Conservation (phyloP, 805 yeast genomes). For the Starmerella sirachaensis region DNA sequence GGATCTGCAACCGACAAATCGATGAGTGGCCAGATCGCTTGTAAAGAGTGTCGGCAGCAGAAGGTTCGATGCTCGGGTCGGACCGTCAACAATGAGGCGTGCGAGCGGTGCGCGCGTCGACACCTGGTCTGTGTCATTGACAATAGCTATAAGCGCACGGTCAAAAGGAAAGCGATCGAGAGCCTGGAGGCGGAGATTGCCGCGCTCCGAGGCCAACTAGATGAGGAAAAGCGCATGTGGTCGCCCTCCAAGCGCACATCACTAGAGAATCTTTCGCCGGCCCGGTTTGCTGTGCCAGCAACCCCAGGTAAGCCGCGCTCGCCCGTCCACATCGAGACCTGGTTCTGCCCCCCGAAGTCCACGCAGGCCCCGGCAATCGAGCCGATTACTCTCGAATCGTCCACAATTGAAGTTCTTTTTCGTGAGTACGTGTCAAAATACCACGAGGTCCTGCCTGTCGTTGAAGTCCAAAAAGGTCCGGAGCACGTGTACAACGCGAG, state of each 20-base stretch:
- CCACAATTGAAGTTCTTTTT: slow-evolving; percentile 50
- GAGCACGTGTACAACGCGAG: slow-evolving; percentile 67
- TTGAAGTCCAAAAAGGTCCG: slow-evolving; percentile 70
- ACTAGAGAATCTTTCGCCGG: slow-evolving; percentile 8
- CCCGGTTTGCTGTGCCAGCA: slow-evolving; percentile 7
- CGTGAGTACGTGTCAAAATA: slow-evolving; percentile 62
- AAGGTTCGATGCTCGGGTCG: slow-evolving; percentile 34
- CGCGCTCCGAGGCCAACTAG: slow-evolving; percentile 41
- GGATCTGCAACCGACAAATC: not conserved
- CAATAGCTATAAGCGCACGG: slow-evolving; percentile 76
- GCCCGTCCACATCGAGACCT: slow-evolving; percentile 12
- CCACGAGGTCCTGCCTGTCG: slow-evolving; percentile 79
- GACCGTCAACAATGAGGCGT: slow-evolving; percentile 57
- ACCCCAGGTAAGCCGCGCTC: slow-evolving; percentile 1
- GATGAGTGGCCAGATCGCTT: slow-evolving; percentile 38
- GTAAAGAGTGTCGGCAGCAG: slow-evolving; percentile 94
- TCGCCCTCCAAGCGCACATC: slow-evolving; percentile 3
- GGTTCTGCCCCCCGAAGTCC: slow-evolving; percentile 51
- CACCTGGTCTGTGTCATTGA: slow-evolving; percentile 59
- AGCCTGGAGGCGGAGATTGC: slow-evolving; percentile 61
- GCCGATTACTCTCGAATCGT: slow-evolving; percentile 47
- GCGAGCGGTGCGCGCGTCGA: slow-evolving; percentile 68
- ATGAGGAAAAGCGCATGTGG: slow-evolving; percentile 5
- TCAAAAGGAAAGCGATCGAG: slow-evolving; percentile 48
- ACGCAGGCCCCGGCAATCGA: slow-evolving; percentile 34